Base-by-base conservation (phyloP, 805 yeast genomes). In the Pichia cephalocereana region DNA sequence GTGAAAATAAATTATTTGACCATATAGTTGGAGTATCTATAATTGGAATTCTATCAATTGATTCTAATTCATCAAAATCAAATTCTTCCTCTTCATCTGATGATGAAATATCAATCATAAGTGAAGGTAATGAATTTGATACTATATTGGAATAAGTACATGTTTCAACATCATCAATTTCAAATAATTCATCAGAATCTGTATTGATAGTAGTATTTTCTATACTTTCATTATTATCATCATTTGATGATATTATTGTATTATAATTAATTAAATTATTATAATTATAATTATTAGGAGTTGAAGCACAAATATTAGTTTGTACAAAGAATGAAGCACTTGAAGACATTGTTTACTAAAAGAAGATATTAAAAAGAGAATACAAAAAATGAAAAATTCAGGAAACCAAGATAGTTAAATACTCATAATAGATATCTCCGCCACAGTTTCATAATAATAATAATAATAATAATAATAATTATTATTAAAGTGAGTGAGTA, bases 111-210 rank as follows among this genome's bases (percentile, higher is more conserved):
- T 28, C 32, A 23, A 27, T n/a, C 15, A 40, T 17, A 6, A 40
- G 32, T 8, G 41, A 30, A n/a, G 41, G n/a, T n/a, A n/a, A n/a
- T n/a, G n/a, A n/a, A n/a, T n/a, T n/a, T n/a, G n/a, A n/a, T n/a
- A n/a, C n/a, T n/a, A n/a, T n/a, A n/a, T n/a, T 34, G 7, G 15
- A 34, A 15, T 57, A 58, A 3, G 55, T 51, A 43, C 50, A 44
- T 17, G 56, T 56, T 18, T 54, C 58, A 9, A 54, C 44, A 34
- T 56, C 60, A 40, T 60, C 62, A 11, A 57, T 46, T 27, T 49
- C 50, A 45, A 59, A 57, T 23, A 56, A 49, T 39, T 50, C 55
- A 27, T 52, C 57, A 12, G 26, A 23, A 23, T 23, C 26, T 23
- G 26, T n/a, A n/a, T n/a, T n/a, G n/a, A n/a, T n/a, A n/a, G n/a